phyloP scores from a whole-genome alignment of 2,329 filamentous ascomycete genomes.

The Hymenoscyphus occultus region DNA sequence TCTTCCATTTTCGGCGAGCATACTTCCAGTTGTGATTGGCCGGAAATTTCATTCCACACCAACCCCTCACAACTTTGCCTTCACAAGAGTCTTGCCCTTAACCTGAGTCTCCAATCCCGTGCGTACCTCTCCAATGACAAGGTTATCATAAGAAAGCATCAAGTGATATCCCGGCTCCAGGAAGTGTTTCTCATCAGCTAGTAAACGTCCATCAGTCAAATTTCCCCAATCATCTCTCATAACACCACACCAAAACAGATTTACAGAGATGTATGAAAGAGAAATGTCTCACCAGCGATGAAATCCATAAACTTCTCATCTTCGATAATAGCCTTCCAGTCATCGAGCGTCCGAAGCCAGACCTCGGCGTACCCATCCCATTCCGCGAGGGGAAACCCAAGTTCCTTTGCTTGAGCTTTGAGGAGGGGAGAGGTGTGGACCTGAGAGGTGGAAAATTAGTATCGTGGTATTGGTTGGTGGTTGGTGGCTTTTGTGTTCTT shows the following conservation, averaged over 20 bases:
- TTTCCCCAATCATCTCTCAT: not conserved
- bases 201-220: not conserved
- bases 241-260: not conserved
- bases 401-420: not conserved
- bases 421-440: not conserved
- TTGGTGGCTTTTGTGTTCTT: not conserved
- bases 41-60: not conserved
- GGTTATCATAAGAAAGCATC: constrained; percentile 3
- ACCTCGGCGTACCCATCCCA: not conserved
- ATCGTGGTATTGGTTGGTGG: not conserved
- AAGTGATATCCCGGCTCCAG: not conserved
- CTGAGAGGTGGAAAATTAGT: not conserved
- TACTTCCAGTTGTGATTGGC: too few relatives aligned
- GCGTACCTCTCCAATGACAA: not conserved
- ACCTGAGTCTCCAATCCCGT: constrained; percentile 5
- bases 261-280: not conserved
- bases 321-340: not conserved
- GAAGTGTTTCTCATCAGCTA: constrained; percentile 1
- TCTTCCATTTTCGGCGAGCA: too few relatives aligned
- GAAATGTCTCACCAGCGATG: not conserved
- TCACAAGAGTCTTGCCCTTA: not conserved
- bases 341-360: not conserved
- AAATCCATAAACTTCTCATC: not conserved
- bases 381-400: not conserved
- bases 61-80: not conserved